Evolutionary conservation across 2,329 filamentous ascomycete genomes (phyloP), one percentile per base, ranked within the genome.

Genomic region (Nemania sp.): DNA sequence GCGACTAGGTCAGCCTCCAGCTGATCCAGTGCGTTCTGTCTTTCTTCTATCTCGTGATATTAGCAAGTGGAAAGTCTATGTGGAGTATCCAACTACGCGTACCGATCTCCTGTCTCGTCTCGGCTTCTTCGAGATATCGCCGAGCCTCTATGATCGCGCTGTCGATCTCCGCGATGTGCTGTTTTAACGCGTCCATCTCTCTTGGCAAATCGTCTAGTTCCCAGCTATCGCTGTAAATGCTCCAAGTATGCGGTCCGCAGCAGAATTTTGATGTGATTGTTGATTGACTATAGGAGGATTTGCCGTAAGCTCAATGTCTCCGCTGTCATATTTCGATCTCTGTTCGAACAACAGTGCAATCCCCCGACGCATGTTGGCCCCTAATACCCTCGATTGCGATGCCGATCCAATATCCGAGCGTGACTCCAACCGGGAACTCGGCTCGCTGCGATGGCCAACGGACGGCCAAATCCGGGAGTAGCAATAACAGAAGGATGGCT

Each of bases 111-210:
- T 42, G 17, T 2, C 37, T n/a, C 9, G 55, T 60, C 24, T n/a
- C 41, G 11, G 58, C 58, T 37, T 60, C 58, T 12, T 23, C 39
- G 2, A 58, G 44, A 52, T 52, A 60, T 15, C 54, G 58, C 17
- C 52, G 55, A n/a, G 55, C 58, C 14, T 45, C 55, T n/a, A 58
- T 59, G 23, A 60, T 60, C 6, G 45, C 42, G 20, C 55, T 49
- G 5, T 60, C 55, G 11, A 59, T 59, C 43, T 46, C 46, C 3
- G 58, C 55, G 30, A 60, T 60, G 40, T 44, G 39, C 42, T 60
- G 55, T 17, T 24, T 58, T 11, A 56, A 11, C 5, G 23, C 12
- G 17, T 59, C 56, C 53, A 59, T 56, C 17, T 46, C 44, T n/a
- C 7, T 31, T 12, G 12, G n/a, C 24, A 5, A n/a, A 20, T 39